These are phyloP conservation scores for Takashimella tepidaria DNA, from an alignment of 1,284 basidiomycete species.

Conservation along the genomic window DNA sequence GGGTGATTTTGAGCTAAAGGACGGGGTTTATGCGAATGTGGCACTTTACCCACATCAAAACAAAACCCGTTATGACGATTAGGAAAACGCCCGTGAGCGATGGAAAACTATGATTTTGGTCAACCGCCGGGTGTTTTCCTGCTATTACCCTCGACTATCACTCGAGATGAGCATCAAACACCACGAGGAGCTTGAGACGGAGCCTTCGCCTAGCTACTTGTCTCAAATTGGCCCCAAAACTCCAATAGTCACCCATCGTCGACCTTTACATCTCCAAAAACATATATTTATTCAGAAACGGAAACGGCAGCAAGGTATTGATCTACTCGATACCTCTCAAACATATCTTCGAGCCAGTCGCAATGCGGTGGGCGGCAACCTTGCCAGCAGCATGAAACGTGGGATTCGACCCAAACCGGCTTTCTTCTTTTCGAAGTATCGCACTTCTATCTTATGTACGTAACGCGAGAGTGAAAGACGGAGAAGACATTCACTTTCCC, in stretches of 20 bases:
- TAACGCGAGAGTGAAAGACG: not conserved
- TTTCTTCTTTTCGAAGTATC: not conserved
- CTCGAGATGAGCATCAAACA: too few species aligned
- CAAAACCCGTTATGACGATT: too few species aligned
- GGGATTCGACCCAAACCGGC: conserved; percentile 5
- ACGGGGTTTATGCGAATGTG: not conserved
- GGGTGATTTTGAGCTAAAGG: not conserved
- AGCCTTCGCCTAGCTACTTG: too few species aligned
- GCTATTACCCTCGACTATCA: too few species aligned
- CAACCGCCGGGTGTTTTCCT: too few species aligned
- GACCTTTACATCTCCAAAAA: not conserved
- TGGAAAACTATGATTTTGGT: too few species aligned
- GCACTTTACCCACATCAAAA: not conserved
- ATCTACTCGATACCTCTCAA: not conserved
- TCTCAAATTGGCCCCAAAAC: too few species aligned
- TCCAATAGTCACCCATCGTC: not conserved
- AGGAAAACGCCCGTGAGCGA: too few species aligned
- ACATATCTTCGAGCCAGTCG: not conserved
- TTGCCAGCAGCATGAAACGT: conserved; percentile 35
- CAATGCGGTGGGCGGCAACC: conserved; percentile 23
- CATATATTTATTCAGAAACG: not conserved
- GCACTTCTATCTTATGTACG: conserved; percentile 7
- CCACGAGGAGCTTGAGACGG: too few species aligned
- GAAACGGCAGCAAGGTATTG: not conserved
- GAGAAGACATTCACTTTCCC: conserved; percentile 8